Conservation (phyloP, 805 yeast species). For the Metschnikowia cerradonensis region DNA sequence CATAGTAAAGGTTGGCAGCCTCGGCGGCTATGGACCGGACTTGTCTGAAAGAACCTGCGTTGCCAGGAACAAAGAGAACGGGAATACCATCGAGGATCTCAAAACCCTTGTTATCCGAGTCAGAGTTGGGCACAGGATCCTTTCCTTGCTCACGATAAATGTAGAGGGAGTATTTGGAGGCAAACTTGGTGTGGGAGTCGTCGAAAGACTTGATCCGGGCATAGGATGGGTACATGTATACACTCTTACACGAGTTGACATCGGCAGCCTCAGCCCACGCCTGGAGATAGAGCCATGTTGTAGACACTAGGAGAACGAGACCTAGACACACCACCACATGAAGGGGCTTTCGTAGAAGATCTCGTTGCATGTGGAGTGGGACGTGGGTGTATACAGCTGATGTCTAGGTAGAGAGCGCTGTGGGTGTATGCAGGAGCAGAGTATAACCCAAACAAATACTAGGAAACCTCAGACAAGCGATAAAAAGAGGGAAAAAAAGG, state of each 20-base stretch:
- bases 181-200: conserved; percentile 59
- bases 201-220: conserved; percentile 74
- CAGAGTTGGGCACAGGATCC: conserved; percentile 55
- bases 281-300: conserved; percentile 9
- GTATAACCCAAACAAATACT: neutral
- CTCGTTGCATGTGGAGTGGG: conserved; percentile 9
- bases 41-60: conserved; percentile 92
- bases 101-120: conserved; percentile 26
- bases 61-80: conserved; percentile 91
- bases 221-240: conserved; percentile 82
- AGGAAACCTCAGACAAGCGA: no score
- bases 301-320: conserved; percentile 8
- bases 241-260: conserved; percentile 51
- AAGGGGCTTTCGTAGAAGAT: conserved; percentile 15
- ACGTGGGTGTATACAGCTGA: neutral
- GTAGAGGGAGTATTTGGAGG: conserved; percentile 79
- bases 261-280: conserved; percentile 27
- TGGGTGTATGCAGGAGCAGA: neutral
- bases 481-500: no score
- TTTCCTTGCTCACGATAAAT: conserved; percentile 80
- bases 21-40: conserved; percentile 90
- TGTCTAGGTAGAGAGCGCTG: neutral
- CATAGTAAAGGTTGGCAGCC: conserved; percentile 53
- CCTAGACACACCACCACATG: conserved; percentile 13
- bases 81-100: conserved; percentile 66